Base-by-base conservation (phyloP, 2,329 filamentous ascomycete genomes). In the Cladophialophora exuberans region DNA sequence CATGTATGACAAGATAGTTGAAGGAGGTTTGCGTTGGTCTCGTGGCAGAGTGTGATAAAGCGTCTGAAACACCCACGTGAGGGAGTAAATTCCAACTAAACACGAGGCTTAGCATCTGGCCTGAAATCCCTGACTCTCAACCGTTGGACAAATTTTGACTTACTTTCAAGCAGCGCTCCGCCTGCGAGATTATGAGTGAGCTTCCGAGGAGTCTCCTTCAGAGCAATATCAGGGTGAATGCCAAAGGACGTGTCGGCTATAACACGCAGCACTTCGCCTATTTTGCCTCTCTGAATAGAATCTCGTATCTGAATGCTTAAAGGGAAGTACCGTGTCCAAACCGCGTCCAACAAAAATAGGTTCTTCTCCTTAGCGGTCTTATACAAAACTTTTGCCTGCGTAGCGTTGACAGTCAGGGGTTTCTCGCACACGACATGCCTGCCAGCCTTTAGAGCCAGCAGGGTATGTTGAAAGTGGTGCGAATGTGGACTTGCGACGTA, bases 391-490 rank as follows among this genome's bases (percentile, higher is more conserved):
- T 82, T 83, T 22, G 88, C 78, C 73, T 96, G 91, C 6, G 83
- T 78, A 2, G 87, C 89, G 61, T 87, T 96, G 60, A 93, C 89
- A 1, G 91, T 95, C 65, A 96, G 86, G 0, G 91, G 84, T 79
- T 96, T 96, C 73, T 96, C 91, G 71, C 90, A 96, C 28, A 96
- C 81, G 25, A 96, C 90, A 66, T 93, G 81, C 79, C 96, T 96
- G 66, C 89, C 88, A 5, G 88, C 88, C 62, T 90, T 83, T 30
- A 96, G 79, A 38, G 86, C 88, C 15, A 96, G 81, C 83, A 91
- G 89, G 61, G 84, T 82, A 74, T 96, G 93, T 72, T 95, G 90
- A 76, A 91, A 96, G 76, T 96, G 91, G 72, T 96, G 91, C 65
- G 88, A 92, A 76, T 96, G 91, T 13, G 91, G 91, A 3, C 91